Percentiles rank a stretch among this genome's conserved stretches.
Conservation (phyloP, 768 basidiomycete genomes). For the Myochromella boudieri region DNA sequence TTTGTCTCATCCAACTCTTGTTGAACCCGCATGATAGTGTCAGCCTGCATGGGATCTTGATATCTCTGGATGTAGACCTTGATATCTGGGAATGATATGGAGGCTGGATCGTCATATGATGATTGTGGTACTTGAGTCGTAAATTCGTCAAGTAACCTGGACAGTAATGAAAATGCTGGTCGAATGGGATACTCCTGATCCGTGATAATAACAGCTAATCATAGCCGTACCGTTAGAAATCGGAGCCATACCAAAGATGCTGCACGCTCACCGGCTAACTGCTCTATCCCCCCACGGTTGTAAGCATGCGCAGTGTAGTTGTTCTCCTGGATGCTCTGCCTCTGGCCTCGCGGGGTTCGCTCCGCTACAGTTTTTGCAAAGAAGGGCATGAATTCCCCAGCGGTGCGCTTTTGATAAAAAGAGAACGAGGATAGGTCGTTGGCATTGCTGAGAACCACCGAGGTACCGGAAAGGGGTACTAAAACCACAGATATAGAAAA, state of each 20-base stretch:
- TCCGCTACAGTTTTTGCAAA: slow-evolving; percentile 92
- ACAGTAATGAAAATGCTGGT: slow-evolving; percentile 92
- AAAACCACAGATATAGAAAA: slow-evolving; percentile 76
- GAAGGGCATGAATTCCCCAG: slow-evolving; percentile 92
- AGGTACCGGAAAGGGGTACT: slow-evolving; percentile 61
- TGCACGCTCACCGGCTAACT: slow-evolving; percentile 67
- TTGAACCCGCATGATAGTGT: slow-evolving; percentile 98
- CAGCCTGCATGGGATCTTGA: slow-evolving; percentile 95
- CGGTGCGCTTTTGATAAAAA: slow-evolving; percentile 88
- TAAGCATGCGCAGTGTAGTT: slow-evolving; percentile 92
- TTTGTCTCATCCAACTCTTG: slow-evolving; percentile 99
- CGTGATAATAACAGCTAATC: slow-evolving; percentile 83
- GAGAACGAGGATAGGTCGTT: slow-evolving; percentile 88
- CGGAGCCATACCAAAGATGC: neutral
- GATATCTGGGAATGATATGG: slow-evolving; percentile 78
- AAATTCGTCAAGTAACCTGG: slow-evolving; percentile 93
- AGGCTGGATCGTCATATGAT: slow-evolving; percentile 59
- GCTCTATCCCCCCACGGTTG: slow-evolving; percentile 83
- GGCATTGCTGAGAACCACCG: slow-evolving; percentile 63
- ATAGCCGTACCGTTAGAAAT: slow-evolving; percentile 8
- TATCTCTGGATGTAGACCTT: slow-evolving; percentile 84
- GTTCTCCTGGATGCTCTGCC: slow-evolving; percentile 94
- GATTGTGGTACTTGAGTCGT: slow-evolving; percentile 74
- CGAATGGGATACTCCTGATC: slow-evolving; percentile 97
- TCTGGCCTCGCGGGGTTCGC: slow-evolving; percentile 83